These are phyloP conservation scores for Ceriops tagal DNA, from an alignment of 345 rosid genomes.

Conservation along the genomic window DNA sequence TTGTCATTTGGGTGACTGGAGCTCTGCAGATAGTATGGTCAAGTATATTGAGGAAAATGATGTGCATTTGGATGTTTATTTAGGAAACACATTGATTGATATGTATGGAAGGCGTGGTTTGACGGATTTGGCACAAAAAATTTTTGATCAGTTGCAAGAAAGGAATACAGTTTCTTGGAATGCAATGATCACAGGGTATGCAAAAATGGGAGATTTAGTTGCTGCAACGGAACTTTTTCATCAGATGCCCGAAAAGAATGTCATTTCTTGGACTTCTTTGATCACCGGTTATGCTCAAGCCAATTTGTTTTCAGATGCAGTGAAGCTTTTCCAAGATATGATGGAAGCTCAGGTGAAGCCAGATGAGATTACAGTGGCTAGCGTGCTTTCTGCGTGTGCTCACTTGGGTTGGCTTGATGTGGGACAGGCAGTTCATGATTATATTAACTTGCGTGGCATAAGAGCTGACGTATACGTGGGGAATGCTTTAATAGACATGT, in stretches of 20 bases:
- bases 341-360: conserved; percentile 17
- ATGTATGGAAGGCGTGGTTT: conserved; percentile 53
- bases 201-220: conserved; percentile 32
- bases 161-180: conserved; percentile 55
- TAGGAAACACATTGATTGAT: conserved; percentile 60
- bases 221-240: conserved; percentile 32
- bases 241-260: conserved; percentile 15
- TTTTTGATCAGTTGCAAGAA: conserved; percentile 43
- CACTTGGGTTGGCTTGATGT: conserved; percentile 11
- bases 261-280: conserved; percentile 24
- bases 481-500: conserved; percentile 26
- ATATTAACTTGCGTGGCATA: conserved; percentile 11
- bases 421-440: conserved; percentile 24
- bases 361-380: conserved; percentile 22
- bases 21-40: conserved; percentile 32
- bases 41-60: conserved; percentile 38
- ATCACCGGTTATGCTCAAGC: conserved; percentile 22
- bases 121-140: conserved; percentile 36
- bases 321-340: conserved; percentile 21
- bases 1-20: conserved; percentile 23
- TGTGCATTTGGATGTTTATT: conserved; percentile 50
- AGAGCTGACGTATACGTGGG: conserved; percentile 16
- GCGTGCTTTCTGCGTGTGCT: conserved; percentile 26
- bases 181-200: conserved; percentile 44
- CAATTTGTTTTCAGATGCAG: conserved; percentile 16